Base-by-base conservation (phyloP, 768 basidiomycete species). In the Mrakia frigida region DNA sequence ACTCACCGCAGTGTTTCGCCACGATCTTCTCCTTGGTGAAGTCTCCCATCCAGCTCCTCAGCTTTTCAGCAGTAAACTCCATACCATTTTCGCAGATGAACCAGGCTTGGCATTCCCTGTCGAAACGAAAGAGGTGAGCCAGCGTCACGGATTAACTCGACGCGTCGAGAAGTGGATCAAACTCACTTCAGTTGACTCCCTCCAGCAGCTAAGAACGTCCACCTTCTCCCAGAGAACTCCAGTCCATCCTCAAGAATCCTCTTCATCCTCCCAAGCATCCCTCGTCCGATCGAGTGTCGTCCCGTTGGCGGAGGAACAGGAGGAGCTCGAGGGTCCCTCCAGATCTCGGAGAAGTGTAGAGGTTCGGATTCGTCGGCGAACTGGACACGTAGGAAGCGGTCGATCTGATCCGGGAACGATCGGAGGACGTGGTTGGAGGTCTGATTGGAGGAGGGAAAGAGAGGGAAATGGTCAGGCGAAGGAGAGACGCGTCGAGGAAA, bases 331-430 rank as follows among this genome's bases (percentile, higher is more conserved):
- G 46, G 59, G 11, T 76, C 75, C 23, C 63, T 69, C 75, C 69
- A 70, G 2, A 41, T 39, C 3, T 56, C 46, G 23, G 68, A 7
- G 67, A 31, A 76, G 43, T 79, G 76, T 2, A 80, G 35, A 33
- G 74, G 70, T 39, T 77, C 75, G 37, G 76, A 65, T 52, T 81
- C 79, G 63, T 81, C 80, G 14, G 73, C 77, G 74, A 81, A 80
- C 41, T 78, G 77, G 21, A 81, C 80, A 21, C 80, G 77, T 18
- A 81, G 71, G 52, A 81, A 81, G 43, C 79, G 79, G 35, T 80
- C 79, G 46, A 75, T 68, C n/a, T 78, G 68, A 16, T 77, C 33
- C 2, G 70, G 43, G 61, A 78, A 77, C 2, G 61, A 41, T 11
- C 79, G 77, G 6, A 80, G 37, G 31, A 80, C 78, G 52, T 73